Percentiles rank a stretch among this genome's conserved stretches.
Evolutionary conservation across 2,329 filamentous ascomycete genomes (phyloP).

Genomic region (Ascochyta fabae): DNA sequence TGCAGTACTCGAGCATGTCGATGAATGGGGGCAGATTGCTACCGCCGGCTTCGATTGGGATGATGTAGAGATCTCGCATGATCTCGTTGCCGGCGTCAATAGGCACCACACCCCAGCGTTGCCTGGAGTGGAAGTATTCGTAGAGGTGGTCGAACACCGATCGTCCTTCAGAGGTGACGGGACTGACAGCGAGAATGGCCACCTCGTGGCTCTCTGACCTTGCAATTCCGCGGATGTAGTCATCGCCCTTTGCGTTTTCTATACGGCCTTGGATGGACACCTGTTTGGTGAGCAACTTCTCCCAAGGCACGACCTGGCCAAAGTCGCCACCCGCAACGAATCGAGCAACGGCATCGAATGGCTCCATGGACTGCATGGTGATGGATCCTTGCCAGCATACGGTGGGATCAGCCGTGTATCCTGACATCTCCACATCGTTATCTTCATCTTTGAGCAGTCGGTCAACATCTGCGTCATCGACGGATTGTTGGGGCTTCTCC

Average conservation of each 20-base stretch:
- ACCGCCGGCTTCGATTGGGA: slow-evolving; percentile 79
- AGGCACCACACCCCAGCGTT: slow-evolving; percentile 82
- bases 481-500: slow-evolving; percentile 60
- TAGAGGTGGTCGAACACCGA: slow-evolving; percentile 76
- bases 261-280: slow-evolving; percentile 81
- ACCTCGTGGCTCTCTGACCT: slow-evolving; percentile 85
- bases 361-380: slow-evolving; percentile 75
- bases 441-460: slow-evolving; percentile 83
- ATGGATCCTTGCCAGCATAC: slow-evolving; percentile 60
- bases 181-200: slow-evolving; percentile 74
- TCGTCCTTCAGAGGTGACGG: slow-evolving; percentile 65
- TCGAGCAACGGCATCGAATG: slow-evolving; percentile 78
- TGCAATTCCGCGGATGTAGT: slow-evolving; percentile 87
- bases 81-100: slow-evolving; percentile 67
- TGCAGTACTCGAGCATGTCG: slow-evolving; percentile 84
- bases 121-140: slow-evolving; percentile 82
- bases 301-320: slow-evolving; percentile 71
- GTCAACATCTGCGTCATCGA: slow-evolving; percentile 87
- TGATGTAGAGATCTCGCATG: slow-evolving; percentile 88
- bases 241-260: slow-evolving; percentile 79
- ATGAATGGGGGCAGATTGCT: slow-evolving; percentile 80
- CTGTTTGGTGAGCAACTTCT: slow-evolving; percentile 72
- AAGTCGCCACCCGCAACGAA: slow-evolving; percentile 86
- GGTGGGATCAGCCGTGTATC: slow-evolving; percentile 70
- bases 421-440: slow-evolving; percentile 80